Evolutionary conservation across 345 rosid species (phyloP).

Genomic region (Litchi chinensis): DNA sequence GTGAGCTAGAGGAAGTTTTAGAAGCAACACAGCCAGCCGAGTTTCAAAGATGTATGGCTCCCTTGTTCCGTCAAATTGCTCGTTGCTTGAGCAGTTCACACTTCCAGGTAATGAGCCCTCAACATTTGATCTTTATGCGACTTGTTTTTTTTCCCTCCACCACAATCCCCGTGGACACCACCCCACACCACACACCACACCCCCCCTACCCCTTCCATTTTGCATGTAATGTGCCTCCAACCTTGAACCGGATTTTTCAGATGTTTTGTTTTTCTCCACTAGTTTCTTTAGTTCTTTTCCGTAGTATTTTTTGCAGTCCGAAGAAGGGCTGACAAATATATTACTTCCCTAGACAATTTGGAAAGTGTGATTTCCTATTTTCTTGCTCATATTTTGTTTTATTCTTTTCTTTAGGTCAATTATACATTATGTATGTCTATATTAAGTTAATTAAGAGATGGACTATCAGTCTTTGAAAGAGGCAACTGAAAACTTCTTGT

Average conservation of each 20-base stretch:
- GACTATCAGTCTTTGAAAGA: conserved; percentile 6
- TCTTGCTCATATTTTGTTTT: neutral
- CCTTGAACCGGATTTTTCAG: neutral
- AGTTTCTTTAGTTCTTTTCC: neutral
- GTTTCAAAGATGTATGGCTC: conserved; percentile 71
- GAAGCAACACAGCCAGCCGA: conserved; percentile 77
- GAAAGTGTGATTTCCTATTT: neutral
- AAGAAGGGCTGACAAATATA: neutral
- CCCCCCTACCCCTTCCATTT: neutral
- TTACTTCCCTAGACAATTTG: conserved; percentile 9
- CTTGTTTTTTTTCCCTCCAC: neutral
- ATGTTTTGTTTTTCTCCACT: neutral
- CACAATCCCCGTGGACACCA: too few relatives aligned
- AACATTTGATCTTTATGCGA: neutral
- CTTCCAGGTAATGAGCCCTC: conserved; percentile 59
- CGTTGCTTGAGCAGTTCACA: conserved; percentile 72
- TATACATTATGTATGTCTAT: neutral
- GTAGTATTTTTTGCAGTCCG: neutral
- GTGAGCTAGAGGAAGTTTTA: conserved; percentile 71
- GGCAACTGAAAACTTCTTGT: neutral
- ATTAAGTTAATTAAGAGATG: neutral
- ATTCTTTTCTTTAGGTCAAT: neutral
- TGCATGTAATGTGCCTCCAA: neutral
- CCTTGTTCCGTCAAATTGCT: conserved; percentile 65
- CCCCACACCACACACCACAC: too few relatives aligned